Conservation (phyloP, 2,329 filamentous ascomycete genomes). For the Aspergillus sp. region DNA sequence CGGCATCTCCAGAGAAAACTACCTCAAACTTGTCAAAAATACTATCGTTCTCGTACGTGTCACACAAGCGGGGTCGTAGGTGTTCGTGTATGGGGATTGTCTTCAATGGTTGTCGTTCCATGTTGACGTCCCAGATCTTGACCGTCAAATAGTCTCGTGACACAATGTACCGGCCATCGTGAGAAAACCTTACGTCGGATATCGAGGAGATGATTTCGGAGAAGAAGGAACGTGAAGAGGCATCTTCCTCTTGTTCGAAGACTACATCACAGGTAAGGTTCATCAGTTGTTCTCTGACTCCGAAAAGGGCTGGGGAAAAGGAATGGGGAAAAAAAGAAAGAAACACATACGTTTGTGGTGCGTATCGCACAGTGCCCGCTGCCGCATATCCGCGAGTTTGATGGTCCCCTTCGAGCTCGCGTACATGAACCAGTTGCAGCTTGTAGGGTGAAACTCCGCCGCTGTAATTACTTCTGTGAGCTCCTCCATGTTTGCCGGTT, state of each 20-base stretch:
- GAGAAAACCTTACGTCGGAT: conserved; percentile 95
- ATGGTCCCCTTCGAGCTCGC: conserved; percentile 98
- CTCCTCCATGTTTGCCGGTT: conserved; percentile 99
- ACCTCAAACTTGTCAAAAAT: conserved; percentile 99
- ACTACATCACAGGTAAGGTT: conserved; percentile 55
- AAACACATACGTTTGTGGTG: conserved; percentile 80
- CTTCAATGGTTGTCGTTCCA: conserved; percentile 96
- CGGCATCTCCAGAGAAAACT: conserved; percentile 95
- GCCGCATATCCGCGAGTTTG: conserved; percentile 97
- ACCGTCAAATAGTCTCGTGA: conserved; percentile 97
- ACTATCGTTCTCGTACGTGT: conserved; percentile 98
- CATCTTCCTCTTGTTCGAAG: conserved; percentile 98
- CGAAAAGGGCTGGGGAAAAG: conserved; percentile 3
- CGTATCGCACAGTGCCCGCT: conserved; percentile 92
- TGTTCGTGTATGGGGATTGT: conserved; percentile 99
- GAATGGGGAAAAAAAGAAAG: background rate
- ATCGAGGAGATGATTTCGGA: conserved; percentile 99
- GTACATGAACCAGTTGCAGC: conserved; percentile 99
- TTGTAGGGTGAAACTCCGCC: conserved; percentile 92
- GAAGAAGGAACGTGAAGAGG: conserved; percentile 95
- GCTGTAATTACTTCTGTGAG: conserved; percentile 98
- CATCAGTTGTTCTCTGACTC: conserved; percentile 14
- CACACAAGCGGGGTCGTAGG: conserved; percentile 86
- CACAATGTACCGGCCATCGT: conserved; percentile 94
- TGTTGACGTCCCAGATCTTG: conserved; percentile 99